Evolutionary conservation across 2,329 filamentous ascomycete genomes (phyloP).

Genomic region (Arthrobotrys sphaeroides): DNA sequence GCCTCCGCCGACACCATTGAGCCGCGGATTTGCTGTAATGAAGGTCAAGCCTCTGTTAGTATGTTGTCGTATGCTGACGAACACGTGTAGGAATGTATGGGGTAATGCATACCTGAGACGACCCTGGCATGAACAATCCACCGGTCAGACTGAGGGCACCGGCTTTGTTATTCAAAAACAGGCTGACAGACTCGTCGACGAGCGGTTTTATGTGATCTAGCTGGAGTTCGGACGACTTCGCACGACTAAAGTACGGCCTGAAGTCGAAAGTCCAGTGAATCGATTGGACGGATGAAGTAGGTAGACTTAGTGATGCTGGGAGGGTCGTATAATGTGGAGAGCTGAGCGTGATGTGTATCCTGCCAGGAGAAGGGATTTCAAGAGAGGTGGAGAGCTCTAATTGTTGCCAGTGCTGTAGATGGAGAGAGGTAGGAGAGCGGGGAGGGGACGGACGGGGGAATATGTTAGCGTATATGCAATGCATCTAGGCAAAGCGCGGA

Average conservation of each 20-base stretch:
- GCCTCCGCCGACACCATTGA: slow-evolving; percentile 41
- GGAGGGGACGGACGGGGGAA: not conserved
- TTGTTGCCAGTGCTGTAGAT: slow-evolving; percentile 25
- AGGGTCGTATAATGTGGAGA: slow-evolving; percentile 28
- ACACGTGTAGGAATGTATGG: not conserved
- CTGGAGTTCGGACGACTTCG: slow-evolving; percentile 1
- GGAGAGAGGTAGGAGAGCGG: not conserved
- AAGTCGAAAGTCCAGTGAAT: slow-evolving; percentile 33
- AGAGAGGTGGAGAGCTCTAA: slow-evolving; percentile 32
- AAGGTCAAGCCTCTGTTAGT: too few species aligned
- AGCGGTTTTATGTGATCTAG: slow-evolving; percentile 18
- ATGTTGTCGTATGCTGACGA: not conserved
- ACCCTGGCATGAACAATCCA: slow-evolving; percentile 20
- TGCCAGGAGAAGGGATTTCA: slow-evolving; percentile 38
- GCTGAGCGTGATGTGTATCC: slow-evolving; percentile 26
- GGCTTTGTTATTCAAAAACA: slow-evolving; percentile 37
- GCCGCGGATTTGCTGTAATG: slow-evolving; percentile 27
- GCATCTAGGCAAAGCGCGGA: slow-evolving; percentile 3
- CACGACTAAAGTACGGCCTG: slow-evolving; percentile 4
- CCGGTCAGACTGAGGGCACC: slow-evolving; percentile 39
- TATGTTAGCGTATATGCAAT: slow-evolving; percentile 8
- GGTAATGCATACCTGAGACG: slow-evolving; percentile 10
- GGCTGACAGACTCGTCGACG: slow-evolving; percentile 27
- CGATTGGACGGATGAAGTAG: slow-evolving; percentile 16
- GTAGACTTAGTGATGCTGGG: slow-evolving; percentile 18